Base-by-base conservation (phyloP, 441 rosid species). In the Populus hybrid region DNA sequence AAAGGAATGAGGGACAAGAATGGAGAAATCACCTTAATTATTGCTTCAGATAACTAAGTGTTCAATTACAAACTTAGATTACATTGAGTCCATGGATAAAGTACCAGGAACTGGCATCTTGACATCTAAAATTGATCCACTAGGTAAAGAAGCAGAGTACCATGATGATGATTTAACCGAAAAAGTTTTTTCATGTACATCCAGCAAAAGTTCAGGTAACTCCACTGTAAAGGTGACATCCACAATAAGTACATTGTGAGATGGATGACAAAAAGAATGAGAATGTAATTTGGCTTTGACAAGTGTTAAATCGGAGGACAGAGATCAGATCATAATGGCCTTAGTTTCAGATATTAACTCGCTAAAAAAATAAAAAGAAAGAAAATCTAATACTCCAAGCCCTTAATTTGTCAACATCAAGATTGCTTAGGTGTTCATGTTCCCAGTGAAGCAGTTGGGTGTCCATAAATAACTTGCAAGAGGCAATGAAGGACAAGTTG, bases 261-360 rank as follows among this genome's bases (percentile, higher is more conserved):
- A 24, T 9, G 20, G 6, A 35, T 69, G 67, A 54, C 14, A 21
- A 46, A 1, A 46, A 10, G 21, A 54, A 67, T 42, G 21, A 76
- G 14, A 76, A 68, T 5, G 73, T 11, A 6, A 76, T 75, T 50
- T 11, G 24, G 46, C 78, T 76, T 67, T n/a, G 36, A 14, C 18
- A 42, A 36, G 20, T 10, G 10, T 11, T 30, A 28, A 20, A 35
- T 4, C 30, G 23, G 16, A 20, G 26, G n/a, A n/a, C 3, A 0
- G 28, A 10, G 26, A 10, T n/a, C 40, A 65, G 6, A 75, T 11
- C 10, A 73, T 9, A 10, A 24, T 42, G n/a, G 18, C 32, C 54
- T 32, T 8, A 54, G 57, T 76, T 67, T 32, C 21, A 76, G 36
- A 76, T 32, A 38, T 42, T 32, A 76, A 20, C n/a, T 30, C 28